Percentiles rank a stretch among this genome's conserved stretches.
These are phyloP conservation scores for Lecanicillium sp. DNA, from an alignment of 2,329 filamentous ascomycete genomes.

Conservation along the genomic window DNA sequence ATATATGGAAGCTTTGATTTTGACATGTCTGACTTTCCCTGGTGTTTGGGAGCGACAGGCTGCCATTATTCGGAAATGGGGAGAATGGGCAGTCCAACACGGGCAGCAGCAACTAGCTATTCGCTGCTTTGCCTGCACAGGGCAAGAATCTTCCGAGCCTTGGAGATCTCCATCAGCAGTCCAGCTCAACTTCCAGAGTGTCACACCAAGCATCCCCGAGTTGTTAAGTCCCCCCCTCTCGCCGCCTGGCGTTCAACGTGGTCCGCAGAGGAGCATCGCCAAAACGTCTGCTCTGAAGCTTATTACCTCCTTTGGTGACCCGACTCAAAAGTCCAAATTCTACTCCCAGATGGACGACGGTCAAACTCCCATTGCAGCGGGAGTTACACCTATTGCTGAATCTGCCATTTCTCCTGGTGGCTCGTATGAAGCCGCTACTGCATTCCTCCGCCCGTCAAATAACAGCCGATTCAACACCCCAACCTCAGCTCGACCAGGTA, in stretches of 20 bases:
- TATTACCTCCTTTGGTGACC: slow-evolving; percentile 77
- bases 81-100: slow-evolving; percentile 80
- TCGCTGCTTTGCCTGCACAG: slow-evolving; percentile 86
- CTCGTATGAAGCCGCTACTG: slow-evolving; percentile 52
- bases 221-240: slow-evolving; percentile 65
- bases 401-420: slow-evolving; percentile 58
- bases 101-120: slow-evolving; percentile 87
- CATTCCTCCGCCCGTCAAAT: slow-evolving; percentile 58
- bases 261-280: slow-evolving; percentile 54
- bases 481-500: slow-evolving; percentile 51
- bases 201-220: slow-evolving; percentile 48
- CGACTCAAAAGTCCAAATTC: slow-evolving; percentile 54
- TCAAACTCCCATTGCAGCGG: slow-evolving; percentile 69
- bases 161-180: slow-evolving; percentile 79
- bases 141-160: slow-evolving; percentile 72
- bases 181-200: slow-evolving; percentile 47
- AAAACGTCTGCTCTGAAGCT: slow-evolving; percentile 83
- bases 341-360: slow-evolving; percentile 48
- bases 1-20: slow-evolving; percentile 85
- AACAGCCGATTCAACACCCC: slow-evolving; percentile 63
- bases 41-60: slow-evolving; percentile 86
- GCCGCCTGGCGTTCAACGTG: slow-evolving; percentile 55
- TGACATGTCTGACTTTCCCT: slow-evolving; percentile 77
- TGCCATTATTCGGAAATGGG: slow-evolving; percentile 87
- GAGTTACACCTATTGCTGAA: slow-evolving; percentile 82